A percentile compares a stretch with the other conserved stretches of the same genome.
phyloP scores from a whole-genome alignment of 2,329 filamentous ascomycete genomes.

The Exophiala mesophila region DNA sequence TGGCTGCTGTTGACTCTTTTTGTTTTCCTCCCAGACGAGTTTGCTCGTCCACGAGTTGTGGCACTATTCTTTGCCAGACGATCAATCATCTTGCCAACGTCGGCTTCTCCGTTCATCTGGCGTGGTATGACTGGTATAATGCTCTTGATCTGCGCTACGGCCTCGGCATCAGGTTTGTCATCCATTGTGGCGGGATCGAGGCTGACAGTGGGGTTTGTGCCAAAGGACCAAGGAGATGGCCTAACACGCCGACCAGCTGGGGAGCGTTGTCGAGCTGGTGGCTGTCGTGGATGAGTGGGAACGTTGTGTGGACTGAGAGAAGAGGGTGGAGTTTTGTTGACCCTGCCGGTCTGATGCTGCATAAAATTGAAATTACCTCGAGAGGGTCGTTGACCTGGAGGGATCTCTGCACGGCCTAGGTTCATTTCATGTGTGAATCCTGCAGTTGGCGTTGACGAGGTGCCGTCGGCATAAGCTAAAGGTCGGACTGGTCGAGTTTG shows the following conservation, averaged over 20 bases:
- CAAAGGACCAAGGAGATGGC: constrained; percentile 5
- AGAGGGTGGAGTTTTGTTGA: background rate
- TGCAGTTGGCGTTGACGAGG: background rate
- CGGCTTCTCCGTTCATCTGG: background rate
- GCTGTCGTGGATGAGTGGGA: background rate
- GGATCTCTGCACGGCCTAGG: background rate
- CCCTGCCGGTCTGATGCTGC: background rate
- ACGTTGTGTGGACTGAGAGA: background rate
- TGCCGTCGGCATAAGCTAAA: background rate
- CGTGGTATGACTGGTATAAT: constrained; percentile 1
- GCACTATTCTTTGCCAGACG: too few relatives aligned
- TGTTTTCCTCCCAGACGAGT: too few relatives aligned
- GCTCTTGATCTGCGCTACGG: constrained; percentile 14
- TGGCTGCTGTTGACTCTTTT: too few relatives aligned
- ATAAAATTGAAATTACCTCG: background rate
- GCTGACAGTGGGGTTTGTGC: constrained; percentile 3
- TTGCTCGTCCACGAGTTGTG: too few relatives aligned
- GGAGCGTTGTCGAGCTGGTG: background rate
- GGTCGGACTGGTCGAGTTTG: too few relatives aligned
- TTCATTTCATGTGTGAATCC: background rate
- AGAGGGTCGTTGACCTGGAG: background rate
- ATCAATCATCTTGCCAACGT: constrained; percentile 3
- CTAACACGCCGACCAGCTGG: background rate
- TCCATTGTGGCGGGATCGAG: constrained; percentile 13
- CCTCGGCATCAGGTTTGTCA: constrained; percentile 7